Evolutionary conservation across 192 early-diverging fungal species (phyloP).

Genomic region (Gaertneriomyces sp.): DNA sequence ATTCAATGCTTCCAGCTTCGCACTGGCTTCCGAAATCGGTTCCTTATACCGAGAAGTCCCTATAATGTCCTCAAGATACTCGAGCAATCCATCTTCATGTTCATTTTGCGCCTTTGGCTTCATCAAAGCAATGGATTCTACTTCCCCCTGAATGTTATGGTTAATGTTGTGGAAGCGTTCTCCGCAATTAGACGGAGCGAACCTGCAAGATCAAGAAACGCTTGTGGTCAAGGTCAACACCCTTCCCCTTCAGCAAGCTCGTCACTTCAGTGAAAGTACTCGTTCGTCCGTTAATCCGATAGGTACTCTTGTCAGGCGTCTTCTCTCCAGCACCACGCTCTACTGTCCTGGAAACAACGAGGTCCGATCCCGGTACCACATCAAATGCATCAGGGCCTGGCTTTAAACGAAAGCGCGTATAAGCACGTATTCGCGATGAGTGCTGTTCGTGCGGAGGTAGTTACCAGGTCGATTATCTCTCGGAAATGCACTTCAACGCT

Average conservation of each 20-base stretch:
- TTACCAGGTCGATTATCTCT: constrained; percentile 80
- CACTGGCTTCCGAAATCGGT: constrained; percentile 70
- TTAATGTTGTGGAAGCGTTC: background rate
- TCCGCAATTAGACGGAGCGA: background rate
- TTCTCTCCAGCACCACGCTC: constrained; percentile 31
- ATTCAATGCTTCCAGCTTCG: constrained; percentile 71
- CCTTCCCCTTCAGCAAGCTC: constrained; percentile 71
- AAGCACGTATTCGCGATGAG: background rate
- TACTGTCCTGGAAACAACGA: constrained; percentile 73
- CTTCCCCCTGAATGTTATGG: constrained; percentile 70
- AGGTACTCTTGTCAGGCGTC: constrained; percentile 43
- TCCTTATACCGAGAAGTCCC: constrained; percentile 87
- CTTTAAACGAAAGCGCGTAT: constrained; percentile 27
- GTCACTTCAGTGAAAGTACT: constrained; percentile 84
- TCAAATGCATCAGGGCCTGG: constrained; percentile 58
- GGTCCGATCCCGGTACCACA: constrained; percentile 60
- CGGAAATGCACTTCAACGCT: constrained; percentile 91
- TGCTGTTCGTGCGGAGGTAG: background rate
- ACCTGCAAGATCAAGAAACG: constrained; percentile 93
- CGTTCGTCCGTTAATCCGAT: constrained; percentile 45
- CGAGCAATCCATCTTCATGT: constrained; percentile 91
- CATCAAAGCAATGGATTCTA: constrained; percentile 98
- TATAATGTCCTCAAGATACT: constrained; percentile 98
- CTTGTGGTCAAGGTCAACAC: constrained; percentile 96
- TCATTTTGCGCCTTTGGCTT: constrained; percentile 90